A percentile compares a stretch with the other conserved stretches of the same genome.
Evolutionary conservation across 352 stramenopile species (phyloP).

Genomic region (Phytophthora pinifolia): DNA sequence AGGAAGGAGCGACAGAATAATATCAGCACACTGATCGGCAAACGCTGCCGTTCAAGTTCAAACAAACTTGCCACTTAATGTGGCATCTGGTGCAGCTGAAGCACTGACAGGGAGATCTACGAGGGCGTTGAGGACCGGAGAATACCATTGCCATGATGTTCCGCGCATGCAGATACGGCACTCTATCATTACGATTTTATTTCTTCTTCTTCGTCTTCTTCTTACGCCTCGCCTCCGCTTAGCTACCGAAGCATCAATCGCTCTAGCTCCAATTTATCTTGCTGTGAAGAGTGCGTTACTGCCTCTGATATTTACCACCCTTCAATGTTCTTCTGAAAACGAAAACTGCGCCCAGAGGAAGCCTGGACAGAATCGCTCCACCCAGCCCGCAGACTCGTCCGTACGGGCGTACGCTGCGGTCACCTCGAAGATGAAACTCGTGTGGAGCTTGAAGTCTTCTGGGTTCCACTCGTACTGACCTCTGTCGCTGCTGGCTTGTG

Average conservation of each 20-base stretch:
- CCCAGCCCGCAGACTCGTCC: background rate
- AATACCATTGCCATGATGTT: slow-evolving; percentile 34
- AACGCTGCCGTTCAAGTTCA: slow-evolving; percentile 33
- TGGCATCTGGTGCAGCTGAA: slow-evolving; percentile 26
- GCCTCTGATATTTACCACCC: background rate
- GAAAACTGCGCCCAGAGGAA: slow-evolving; percentile 15
- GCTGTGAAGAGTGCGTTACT: slow-evolving; percentile 5
- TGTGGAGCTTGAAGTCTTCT: slow-evolving; percentile 11
- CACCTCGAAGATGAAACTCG: slow-evolving; percentile 8
- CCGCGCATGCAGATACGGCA: too few species aligned
- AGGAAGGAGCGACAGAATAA: slow-evolving; percentile 21
- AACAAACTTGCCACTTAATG: slow-evolving; percentile 21
- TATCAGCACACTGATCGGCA: slow-evolving; percentile 23
- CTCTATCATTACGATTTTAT: too few species aligned
- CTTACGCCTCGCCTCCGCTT: too few species aligned
- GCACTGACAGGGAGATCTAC: slow-evolving; percentile 26
- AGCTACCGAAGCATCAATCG: too few species aligned
- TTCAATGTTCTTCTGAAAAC: background rate
- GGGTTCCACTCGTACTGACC: background rate
- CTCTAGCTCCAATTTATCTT: slow-evolving; percentile 6
- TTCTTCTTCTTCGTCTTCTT: too few species aligned
- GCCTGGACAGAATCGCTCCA: background rate
- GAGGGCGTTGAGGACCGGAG: slow-evolving; percentile 12
- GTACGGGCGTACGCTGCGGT: slow-evolving; percentile 6
- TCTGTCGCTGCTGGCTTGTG: background rate